Evolutionary conservation across 805 yeast species (phyloP), one percentile per base, ranked within the genome.

Genomic region (Cyberlindnera suaveolens): DNA sequence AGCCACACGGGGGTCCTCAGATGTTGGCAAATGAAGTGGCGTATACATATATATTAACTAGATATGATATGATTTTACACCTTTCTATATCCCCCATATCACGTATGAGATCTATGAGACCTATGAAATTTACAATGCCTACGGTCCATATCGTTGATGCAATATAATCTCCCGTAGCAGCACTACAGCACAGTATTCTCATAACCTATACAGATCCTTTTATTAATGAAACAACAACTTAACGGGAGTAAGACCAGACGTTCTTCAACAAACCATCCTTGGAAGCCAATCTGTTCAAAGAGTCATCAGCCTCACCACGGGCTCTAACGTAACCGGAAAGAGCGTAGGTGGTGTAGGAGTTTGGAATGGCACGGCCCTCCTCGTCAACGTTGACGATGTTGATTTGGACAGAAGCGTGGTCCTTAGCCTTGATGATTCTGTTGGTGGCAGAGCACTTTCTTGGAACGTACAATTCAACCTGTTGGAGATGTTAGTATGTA

Each of bases 391-490:
- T 88, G 67, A 96, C 98, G 65, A 93, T 81, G 91, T 86, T 91
- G 78, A 93, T 85, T 79, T 93, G 99, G 64, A 93, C 97, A 57
- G 98, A 86, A 63, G 97, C 93, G 77, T 93, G 99, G 78, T 93
- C 99, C 82, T 93, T 90, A 68, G 99, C 90, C 82, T 88, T 89
- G 84, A 93, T 90, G 79, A 93, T 89, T 82, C 97, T 89, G 96
- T 89, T 90, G 77, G 99, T 89, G 70, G 99, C 99, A 77, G 99
- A 93, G 83, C 99, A 93, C 82, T 93, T 93, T 85, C 99, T 88
- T 81, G 99, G 99, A 76, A 91, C 95, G 95, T 93, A 93, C 77
- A 93, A 89, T 84, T 93, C 99, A 76, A 93, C 97, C 97, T 54
- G 45, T 33, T 38, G 16, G 13, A 14, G 9, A 14, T 37, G 60